Conservation (phyloP, 345 rosid species). For the Eucalyptus microcorys region DNA sequence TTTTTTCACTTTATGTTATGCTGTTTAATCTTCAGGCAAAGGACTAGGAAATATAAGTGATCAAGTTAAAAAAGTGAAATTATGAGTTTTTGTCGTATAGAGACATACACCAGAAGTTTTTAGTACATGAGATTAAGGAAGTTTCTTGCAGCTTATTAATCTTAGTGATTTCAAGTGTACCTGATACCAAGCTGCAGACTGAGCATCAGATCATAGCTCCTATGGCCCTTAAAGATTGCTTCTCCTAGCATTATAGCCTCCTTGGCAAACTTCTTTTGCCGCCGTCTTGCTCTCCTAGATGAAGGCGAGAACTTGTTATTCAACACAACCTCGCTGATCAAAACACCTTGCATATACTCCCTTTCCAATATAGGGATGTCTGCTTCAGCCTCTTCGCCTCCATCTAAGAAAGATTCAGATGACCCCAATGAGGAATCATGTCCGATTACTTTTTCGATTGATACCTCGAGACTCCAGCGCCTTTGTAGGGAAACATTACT, state of each 20-base stretch:
- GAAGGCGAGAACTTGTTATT: constrained; percentile 47
- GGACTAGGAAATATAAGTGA: background rate
- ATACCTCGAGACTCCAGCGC: constrained; percentile 97
- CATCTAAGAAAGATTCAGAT: constrained; percentile 29
- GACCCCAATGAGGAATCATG: constrained; percentile 42
- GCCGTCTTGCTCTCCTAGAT: constrained; percentile 68
- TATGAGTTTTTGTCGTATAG: background rate
- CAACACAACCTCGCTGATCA: constrained; percentile 82
- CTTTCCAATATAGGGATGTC: constrained; percentile 68
- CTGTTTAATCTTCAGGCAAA: background rate
- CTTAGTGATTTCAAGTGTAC: constrained; percentile 10
- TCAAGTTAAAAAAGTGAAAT: background rate
- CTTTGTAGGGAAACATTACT: constrained; percentile 75
- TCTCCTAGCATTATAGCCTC: constrained; percentile 93
- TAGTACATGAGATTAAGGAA: background rate
- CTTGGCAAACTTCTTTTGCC: constrained; percentile 56
- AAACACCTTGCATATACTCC: constrained; percentile 96
- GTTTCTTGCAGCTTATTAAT: background rate
- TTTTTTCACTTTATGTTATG: background rate
- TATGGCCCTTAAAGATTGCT: constrained; percentile 88
- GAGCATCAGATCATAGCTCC: constrained; percentile 97
- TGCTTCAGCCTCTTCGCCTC: constrained; percentile 22
- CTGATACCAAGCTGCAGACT: constrained; percentile 95
- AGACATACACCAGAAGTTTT: background rate
- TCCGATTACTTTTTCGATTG: constrained; percentile 90